These are phyloP conservation scores for Solanum corneliomulleri DNA, from an alignment of 257 asterid species.

Conservation along the genomic window DNA sequence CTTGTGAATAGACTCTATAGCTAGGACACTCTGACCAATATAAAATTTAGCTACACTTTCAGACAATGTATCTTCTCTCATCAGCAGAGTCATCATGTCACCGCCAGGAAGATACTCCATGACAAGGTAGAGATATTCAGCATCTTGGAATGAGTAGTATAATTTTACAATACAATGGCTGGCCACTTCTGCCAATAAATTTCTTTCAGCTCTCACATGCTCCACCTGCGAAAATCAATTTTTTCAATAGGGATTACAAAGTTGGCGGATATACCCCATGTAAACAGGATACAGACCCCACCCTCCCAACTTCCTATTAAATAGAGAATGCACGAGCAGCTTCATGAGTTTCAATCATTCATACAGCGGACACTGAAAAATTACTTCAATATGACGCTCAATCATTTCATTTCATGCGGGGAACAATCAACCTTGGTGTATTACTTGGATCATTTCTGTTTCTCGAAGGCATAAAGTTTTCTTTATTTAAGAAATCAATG, in stretches of 20 bases:
- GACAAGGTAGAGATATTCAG: constrained; percentile 21
- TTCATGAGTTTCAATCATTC: neutral
- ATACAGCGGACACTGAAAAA: neutral
- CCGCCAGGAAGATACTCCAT: constrained; percentile 99
- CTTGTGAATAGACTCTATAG: constrained; percentile 17
- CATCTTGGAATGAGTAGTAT: constrained; percentile 18
- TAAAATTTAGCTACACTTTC: constrained; percentile 17
- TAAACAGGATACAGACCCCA: neutral
- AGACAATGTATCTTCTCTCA: constrained; percentile 40
- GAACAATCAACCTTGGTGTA: neutral
- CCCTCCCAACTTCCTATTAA: neutral
- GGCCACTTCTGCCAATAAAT: constrained; percentile 16
- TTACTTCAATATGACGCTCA: neutral
- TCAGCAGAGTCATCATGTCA: constrained; percentile 93
- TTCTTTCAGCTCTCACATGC: constrained; percentile 18
- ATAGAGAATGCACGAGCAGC: neutral
- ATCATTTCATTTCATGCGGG: neutral
- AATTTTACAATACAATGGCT: constrained; percentile 17
- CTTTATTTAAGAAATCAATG: neutral
- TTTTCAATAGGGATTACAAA: neutral
- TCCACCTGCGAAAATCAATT: constrained; percentile 16
- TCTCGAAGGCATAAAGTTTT: neutral
- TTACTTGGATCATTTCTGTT: neutral
- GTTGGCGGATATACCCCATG: neutral
- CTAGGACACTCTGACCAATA: constrained; percentile 12